These are phyloP conservation scores for Pythium dissotocum DNA, from an alignment of 352 stramenopile species.

Conservation along the genomic window DNA sequence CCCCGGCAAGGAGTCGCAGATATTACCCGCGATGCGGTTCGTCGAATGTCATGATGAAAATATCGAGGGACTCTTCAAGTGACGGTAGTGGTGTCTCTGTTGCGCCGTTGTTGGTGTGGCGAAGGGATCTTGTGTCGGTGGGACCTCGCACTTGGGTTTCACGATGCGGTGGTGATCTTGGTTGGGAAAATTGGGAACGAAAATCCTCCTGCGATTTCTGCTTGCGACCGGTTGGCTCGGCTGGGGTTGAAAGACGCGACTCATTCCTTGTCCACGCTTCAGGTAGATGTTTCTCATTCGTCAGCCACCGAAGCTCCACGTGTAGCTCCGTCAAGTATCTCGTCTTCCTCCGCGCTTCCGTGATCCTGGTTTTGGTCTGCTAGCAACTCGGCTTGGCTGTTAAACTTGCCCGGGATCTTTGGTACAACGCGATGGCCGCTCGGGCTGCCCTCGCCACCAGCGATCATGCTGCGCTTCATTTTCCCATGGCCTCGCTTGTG, in stretches of 20 bases:
- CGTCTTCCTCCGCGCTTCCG: background rate
- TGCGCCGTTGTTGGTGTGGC: no score
- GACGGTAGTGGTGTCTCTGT: slow-evolving; percentile 26
- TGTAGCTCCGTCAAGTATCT: background rate
- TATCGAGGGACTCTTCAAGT: slow-evolving; percentile 65
- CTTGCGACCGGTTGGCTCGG: no score
- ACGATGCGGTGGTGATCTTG: background rate
- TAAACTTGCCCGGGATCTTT: slow-evolving; percentile 15
- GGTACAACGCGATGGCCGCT: slow-evolving; percentile 15
- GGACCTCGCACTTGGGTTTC: background rate
- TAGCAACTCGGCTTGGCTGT: background rate
- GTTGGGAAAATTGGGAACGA: no score
- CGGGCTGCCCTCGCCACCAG: background rate
- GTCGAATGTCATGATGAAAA: slow-evolving; percentile 37
- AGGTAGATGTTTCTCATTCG: no score
- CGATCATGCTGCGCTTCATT: slow-evolving; percentile 44
- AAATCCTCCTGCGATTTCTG: no score
- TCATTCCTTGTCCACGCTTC: no score
- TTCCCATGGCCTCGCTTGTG: slow-evolving; percentile 63
- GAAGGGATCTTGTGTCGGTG: background rate
- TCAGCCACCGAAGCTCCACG: no score
- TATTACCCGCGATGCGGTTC: background rate
- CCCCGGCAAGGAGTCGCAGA: no score
- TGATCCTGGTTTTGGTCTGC: background rate
- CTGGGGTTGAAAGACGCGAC: no score